Conservation (phyloP, 176 grass and related monocot genomes). For the Bothriochloa decipiens region DNA sequence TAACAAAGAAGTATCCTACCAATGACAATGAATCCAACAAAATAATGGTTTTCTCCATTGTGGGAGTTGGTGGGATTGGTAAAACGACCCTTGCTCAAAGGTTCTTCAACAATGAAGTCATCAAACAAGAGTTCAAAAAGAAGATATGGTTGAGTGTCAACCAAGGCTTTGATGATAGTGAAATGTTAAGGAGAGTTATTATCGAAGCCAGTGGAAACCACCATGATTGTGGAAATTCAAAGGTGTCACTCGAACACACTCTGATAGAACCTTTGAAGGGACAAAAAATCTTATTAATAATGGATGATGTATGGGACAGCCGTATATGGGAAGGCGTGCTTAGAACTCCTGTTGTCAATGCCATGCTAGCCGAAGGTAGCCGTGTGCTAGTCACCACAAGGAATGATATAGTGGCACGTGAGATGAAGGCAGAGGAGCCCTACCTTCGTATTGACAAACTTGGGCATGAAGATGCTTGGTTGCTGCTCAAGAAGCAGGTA, state of each 20-base stretch:
- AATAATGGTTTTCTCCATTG: slow-evolving; percentile 24
- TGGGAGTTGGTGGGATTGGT: slow-evolving; percentile 43
- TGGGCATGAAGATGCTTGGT: background rate
- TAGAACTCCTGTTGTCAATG: background rate
- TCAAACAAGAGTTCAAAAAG: background rate
- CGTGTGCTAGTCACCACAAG: slow-evolving; percentile 12
- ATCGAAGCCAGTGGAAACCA: background rate
- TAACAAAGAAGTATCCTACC: background rate
- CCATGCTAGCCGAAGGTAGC: background rate
- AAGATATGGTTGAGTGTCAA: slow-evolving; percentile 41
- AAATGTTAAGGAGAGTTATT: background rate
- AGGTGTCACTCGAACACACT: background rate
- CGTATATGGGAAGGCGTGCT: background rate
- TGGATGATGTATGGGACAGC: slow-evolving; percentile 24
- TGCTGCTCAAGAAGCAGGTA: slow-evolving; percentile 28
- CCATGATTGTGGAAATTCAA: background rate
- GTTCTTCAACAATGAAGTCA: slow-evolving; percentile 14
- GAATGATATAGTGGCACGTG: background rate
- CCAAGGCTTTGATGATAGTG: background rate
- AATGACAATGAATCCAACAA: too few relatives aligned
- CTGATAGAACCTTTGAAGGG: background rate
- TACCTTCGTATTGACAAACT: slow-evolving; percentile 7
- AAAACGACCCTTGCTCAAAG: slow-evolving; percentile 56
- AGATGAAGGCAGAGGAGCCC: background rate
- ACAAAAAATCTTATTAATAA: background rate